These are phyloP conservation scores for Avena atlantica DNA, from an alignment of 176 grass and related monocot species.

Conservation along the genomic window DNA sequence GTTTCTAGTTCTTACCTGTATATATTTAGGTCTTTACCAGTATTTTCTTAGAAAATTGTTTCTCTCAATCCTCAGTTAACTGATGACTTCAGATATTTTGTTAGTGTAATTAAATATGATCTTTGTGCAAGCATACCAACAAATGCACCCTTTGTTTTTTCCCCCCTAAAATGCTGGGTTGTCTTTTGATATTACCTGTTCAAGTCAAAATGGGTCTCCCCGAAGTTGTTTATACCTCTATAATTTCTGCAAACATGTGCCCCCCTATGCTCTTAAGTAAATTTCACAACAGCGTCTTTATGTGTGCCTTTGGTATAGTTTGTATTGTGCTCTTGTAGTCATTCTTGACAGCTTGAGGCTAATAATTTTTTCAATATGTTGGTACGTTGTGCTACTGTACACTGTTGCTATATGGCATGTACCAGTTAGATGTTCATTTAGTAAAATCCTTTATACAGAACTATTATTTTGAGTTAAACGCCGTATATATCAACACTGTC, in stretches of 20 bases:
- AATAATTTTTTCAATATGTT: neutral
- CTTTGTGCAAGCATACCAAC: neutral
- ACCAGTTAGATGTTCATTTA: neutral
- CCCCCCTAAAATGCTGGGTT: neutral
- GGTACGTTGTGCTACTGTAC: constrained; percentile 10
- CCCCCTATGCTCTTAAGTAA: neutral
- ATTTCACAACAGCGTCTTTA: neutral
- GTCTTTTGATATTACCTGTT: constrained; percentile 21
- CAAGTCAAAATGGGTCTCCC: neutral
- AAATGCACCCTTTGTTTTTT: neutral
- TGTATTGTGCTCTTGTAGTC: neutral
- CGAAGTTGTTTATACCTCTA: neutral
- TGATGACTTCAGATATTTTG: neutral
- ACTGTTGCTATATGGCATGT: neutral
- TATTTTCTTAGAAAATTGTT: neutral
- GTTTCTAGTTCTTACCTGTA: neutral
- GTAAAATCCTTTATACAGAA: neutral
- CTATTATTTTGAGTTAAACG: neutral
- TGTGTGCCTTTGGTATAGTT: neutral
- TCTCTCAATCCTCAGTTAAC: neutral
- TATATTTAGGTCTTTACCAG: too few relatives aligned
- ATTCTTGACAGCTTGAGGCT: constrained; percentile 1
- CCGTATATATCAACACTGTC: neutral
- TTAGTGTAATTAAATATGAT: neutral
- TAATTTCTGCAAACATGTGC: neutral